A percentile compares a stretch with the other conserved stretches of the same genome.
These are phyloP conservation scores for Alternaria sp. DNA, from an alignment of 2,329 filamentous ascomycete species.

Conservation along the genomic window DNA sequence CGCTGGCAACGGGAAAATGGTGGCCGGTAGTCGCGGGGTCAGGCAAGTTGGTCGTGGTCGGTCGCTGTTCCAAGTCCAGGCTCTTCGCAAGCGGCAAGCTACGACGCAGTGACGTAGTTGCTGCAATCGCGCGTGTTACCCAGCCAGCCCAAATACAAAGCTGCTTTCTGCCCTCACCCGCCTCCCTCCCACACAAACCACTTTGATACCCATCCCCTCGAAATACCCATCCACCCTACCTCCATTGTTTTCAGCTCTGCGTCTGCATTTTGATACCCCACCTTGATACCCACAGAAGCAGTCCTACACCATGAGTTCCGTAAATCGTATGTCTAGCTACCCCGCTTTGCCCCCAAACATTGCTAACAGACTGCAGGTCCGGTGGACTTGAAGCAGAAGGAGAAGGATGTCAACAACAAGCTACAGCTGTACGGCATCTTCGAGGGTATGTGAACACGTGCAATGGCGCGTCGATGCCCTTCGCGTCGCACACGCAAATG, in stretches of 20 bases:
- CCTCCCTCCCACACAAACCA: conserved; percentile 8
- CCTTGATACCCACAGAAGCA: conserved; percentile 33
- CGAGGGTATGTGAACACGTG: conserved; percentile 56
- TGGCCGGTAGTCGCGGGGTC: conserved; percentile 9
- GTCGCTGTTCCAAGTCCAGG: conserved; percentile 9
- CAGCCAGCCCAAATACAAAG: conserved; percentile 27
- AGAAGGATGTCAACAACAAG: conserved; percentile 87
- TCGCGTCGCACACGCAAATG: neutral
- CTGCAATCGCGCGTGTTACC: conserved; percentile 20
- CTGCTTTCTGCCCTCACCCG: conserved; percentile 16
- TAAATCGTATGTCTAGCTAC: conserved; percentile 30
- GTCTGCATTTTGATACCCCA: conserved; percentile 40
- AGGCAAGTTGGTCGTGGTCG: conserved; percentile 3
- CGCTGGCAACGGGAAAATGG: neutral
- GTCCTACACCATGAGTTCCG: conserved; percentile 33
- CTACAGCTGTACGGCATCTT: conserved; percentile 93
- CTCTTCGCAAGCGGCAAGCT: conserved; percentile 10
- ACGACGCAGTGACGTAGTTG: conserved; percentile 19
- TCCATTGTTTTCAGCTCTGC: conserved; percentile 28
- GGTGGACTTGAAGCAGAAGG: conserved; percentile 75
- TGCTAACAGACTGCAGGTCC: conserved; percentile 65
- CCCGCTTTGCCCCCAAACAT: conserved; percentile 51
- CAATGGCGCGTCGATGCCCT: neutral
- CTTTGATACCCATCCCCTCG: conserved; percentile 12
- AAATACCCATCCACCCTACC: conserved; percentile 11